These are phyloP conservation scores for Trichoderma simmonsii DNA, from an alignment of 2,329 filamentous ascomycete species.

Conservation along the genomic window DNA sequence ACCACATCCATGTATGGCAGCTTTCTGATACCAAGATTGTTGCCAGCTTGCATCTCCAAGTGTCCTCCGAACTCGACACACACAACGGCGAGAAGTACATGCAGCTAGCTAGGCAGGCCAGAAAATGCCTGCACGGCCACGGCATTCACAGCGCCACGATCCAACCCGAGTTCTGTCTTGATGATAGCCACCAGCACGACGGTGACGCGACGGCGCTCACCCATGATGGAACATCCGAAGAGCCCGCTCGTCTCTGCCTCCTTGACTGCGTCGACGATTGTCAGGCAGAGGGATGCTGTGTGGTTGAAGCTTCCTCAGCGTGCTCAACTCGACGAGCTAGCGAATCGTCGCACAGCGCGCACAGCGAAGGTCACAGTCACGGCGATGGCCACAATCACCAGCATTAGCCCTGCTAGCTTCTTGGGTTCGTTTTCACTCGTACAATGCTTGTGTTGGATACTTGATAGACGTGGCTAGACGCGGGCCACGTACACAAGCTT, in stretches of 20 bases:
- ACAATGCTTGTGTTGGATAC: background rate
- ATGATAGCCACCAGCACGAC: conserved; percentile 42
- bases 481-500: background rate
- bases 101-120: conserved; percentile 77
- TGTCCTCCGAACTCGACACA: conserved; percentile 83
- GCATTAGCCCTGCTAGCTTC: background rate
- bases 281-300: conserved; percentile 33
- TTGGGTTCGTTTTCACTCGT: background rate
- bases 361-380: background rate
- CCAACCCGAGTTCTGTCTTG: conserved; percentile 80
- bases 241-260: conserved; percentile 41
- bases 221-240: conserved; percentile 35
- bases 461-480: background rate
- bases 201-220: conserved; percentile 35
- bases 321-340: conserved; percentile 38
- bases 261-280: conserved; percentile 46
- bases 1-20: conserved; percentile 98
- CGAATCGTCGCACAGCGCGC: conserved; percentile 30
- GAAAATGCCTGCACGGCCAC: conserved; percentile 87
- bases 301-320: conserved; percentile 32
- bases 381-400: background rate
- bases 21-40: conserved; percentile 92
- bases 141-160: conserved; percentile 97
- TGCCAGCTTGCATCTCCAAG: conserved; percentile 88
- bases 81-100: conserved; percentile 81